Evolutionary conservation across 2,329 filamentous ascomycete species (phyloP), one percentile per base, ranked within the genome.

Genomic region (Calonectria hongkongensis): DNA sequence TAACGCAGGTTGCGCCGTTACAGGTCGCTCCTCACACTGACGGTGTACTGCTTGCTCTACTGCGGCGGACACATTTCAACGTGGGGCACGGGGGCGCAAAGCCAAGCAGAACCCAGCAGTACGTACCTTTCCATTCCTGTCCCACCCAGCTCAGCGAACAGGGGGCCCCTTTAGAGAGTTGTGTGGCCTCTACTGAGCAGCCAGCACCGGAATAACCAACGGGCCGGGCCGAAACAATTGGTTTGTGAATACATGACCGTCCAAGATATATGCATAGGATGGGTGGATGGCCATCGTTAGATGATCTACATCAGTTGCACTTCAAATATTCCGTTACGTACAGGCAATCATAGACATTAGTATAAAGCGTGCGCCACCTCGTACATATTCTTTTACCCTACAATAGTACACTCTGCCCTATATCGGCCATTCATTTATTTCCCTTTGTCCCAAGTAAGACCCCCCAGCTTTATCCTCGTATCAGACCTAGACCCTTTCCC

Each of bases 51-150:
- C 74, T 75, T 75, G 72, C 68, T 75, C 70, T 76, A 73, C 60
- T 47, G 70, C 72, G 74, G 71, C 76, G 78, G 79, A 80, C 78
- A 80, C 78, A 74, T 79, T 81, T 81, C 79, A 79, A 78, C 77
- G 77, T 79, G 77, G 77, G 77, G 77, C 77, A 78, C 54, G 67
- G 54, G 70, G 48, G 45, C 36, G 64, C 65, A 54, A 51, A 65
- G 70, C 70, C 71, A 76, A 75, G 68, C 27, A 54, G 66, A 65
- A 56, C 36, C 60, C 66, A 45, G 63, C 27, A 60, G 68, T 78
- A 77, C 68, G 73, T 78, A 75, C 78, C 69, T 45, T 41, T 41
- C 54, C 54, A 60, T 16, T 41, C 36, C 54, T 25, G 45, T 27
- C 60, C 65, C 56, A 68, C 63, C 51, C 33, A 30, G 28, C n/a